phyloP scores from a whole-genome alignment of 2,329 filamentous ascomycete genomes.

The Diplodia seriata region DNA sequence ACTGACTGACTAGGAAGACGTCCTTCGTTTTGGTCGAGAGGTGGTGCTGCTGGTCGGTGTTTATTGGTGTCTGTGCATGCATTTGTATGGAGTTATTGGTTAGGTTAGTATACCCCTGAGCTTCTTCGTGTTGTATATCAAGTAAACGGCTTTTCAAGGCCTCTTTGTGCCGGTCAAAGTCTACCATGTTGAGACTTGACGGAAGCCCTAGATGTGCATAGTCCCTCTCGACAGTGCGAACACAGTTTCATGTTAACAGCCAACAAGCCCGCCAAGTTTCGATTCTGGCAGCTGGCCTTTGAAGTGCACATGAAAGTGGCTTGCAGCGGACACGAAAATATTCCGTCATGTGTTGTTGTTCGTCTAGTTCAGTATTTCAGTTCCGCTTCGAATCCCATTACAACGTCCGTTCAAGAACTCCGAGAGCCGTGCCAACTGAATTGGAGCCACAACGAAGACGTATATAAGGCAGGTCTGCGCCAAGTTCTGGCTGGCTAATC shows the following conservation, averaged over 20 bases:
- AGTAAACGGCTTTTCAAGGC: neutral
- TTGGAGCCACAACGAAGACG: neutral
- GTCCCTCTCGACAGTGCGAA: neutral
- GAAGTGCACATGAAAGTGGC: neutral
- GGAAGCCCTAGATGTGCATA: no score
- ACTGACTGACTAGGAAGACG: neutral
- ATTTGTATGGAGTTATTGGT: slow-evolving; percentile 22
- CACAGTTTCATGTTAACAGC: no score
- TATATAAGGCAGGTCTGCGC: neutral
- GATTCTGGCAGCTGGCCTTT: neutral
- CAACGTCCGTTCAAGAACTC: neutral
- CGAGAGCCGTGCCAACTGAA: neutral
- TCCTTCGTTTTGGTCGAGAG: neutral
- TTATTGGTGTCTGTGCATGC: slow-evolving; percentile 21
- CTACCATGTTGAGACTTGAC: no score
- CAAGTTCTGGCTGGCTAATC: neutral
- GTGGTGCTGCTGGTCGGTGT: neutral
- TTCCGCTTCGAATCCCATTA: neutral
- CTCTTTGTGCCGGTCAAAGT: neutral
- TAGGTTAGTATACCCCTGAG: slow-evolving; percentile 23
- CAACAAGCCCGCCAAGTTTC: neutral
- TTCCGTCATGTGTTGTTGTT: neutral
- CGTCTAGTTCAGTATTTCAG: neutral
- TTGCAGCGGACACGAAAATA: no score
- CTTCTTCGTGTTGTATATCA: neutral